A percentile compares a stretch with the other conserved stretches of the same genome.
Evolutionary conservation across 495 filamentous ascomycete species (phyloP).

Genomic region (Xylaria cubensis): DNA sequence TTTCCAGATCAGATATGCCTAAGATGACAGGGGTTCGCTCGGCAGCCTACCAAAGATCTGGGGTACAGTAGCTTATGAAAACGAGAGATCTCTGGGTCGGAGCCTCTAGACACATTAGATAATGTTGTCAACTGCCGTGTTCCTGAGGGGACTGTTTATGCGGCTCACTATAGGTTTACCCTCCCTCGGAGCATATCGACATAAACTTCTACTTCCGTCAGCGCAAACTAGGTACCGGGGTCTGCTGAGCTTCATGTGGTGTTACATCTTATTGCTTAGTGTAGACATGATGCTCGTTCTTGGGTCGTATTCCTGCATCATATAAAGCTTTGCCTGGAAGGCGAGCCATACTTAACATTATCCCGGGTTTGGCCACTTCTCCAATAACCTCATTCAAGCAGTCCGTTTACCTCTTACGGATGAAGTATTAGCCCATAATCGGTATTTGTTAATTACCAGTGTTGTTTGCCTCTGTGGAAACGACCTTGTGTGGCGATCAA

Average conservation of each 20-base stretch:
- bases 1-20: slow-evolving; percentile 21
- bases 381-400: background rate
- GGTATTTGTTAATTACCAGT: background rate
- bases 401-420: slow-evolving; percentile 20
- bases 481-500: slow-evolving; percentile 18
- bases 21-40: slow-evolving; percentile 6
- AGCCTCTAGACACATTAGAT: slow-evolving; percentile 19
- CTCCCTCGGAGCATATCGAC: slow-evolving; percentile 10
- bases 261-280: slow-evolving; percentile 11
- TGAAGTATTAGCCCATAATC: slow-evolving; percentile 8
- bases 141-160: slow-evolving; percentile 23
- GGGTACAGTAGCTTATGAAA: slow-evolving; percentile 26
- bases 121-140: slow-evolving; percentile 25
- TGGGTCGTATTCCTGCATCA: slow-evolving; percentile 22
- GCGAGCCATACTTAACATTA: slow-evolving; percentile 12
- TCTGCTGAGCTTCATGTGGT: background rate
- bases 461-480: background rate
- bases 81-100: slow-evolving; percentile 26
- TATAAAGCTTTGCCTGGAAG: slow-evolving; percentile 20
- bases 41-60: slow-evolving; percentile 26
- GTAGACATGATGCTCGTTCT: background rate
- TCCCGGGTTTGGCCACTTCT: slow-evolving; percentile 21
- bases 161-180: slow-evolving; percentile 23
- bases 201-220: slow-evolving; percentile 19
- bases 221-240: background rate